phyloP scores from a whole-genome alignment of 1,139 yeast species.

The Tardiomyces blankii region DNA sequence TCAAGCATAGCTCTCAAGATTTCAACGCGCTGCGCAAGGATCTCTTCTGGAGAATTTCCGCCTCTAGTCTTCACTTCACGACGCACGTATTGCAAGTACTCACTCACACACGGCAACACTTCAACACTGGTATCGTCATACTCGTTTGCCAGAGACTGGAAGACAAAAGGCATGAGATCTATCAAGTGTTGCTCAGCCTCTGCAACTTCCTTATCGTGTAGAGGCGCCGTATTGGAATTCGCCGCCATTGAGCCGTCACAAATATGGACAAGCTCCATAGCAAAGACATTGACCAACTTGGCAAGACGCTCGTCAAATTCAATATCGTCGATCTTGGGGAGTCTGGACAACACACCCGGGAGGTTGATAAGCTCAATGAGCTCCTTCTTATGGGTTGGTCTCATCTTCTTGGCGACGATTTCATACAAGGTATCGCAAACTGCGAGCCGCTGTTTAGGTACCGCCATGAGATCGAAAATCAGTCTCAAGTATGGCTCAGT shows the following conservation, averaged over 20 bases:
- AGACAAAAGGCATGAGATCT: constrained; percentile 61
- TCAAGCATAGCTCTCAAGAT: constrained; percentile 53
- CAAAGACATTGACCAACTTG: constrained; percentile 61
- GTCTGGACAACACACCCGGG: constrained; percentile 38
- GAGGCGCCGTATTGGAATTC: constrained; percentile 14
- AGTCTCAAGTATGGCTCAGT: constrained; percentile 51
- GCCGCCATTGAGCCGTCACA: constrained; percentile 38
- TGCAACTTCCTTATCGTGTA: constrained; percentile 21
- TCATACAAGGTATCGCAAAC: constrained; percentile 72
- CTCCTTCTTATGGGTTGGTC: constrained; percentile 73
- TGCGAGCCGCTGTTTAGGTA: constrained; percentile 38
- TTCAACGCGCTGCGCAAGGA: constrained; percentile 29
- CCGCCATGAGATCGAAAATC: constrained; percentile 52
- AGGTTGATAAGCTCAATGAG: constrained; percentile 60
- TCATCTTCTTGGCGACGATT: constrained; percentile 85
- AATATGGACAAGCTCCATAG: constrained; percentile 59
- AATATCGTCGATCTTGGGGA: constrained; percentile 26
- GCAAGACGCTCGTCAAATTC: constrained; percentile 75
- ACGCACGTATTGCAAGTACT: constrained; percentile 60
- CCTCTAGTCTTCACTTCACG: constrained; percentile 35
- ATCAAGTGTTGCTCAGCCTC: constrained; percentile 39
- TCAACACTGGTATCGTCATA: constrained; percentile 84
- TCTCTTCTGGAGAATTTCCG: constrained; percentile 17
- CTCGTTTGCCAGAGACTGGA: constrained; percentile 64
- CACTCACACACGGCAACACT: constrained; percentile 70